phyloP scores from a whole-genome alignment of 805 yeast species.

The Citeromyces matritensis region DNA sequence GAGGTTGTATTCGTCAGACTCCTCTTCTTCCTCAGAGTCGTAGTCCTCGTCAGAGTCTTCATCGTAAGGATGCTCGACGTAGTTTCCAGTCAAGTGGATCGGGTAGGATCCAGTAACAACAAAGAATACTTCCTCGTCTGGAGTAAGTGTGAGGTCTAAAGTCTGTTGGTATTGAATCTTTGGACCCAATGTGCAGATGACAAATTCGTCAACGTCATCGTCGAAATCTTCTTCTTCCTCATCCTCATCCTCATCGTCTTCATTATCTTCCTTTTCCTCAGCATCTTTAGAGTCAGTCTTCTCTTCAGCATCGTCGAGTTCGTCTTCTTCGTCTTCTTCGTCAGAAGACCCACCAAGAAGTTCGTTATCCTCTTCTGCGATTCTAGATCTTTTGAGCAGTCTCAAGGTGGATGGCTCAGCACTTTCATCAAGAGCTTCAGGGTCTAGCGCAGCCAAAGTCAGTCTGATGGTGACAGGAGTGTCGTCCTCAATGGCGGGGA shows the following conservation, averaged over 20 bases:
- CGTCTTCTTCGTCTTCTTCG: conserved; percentile 21
- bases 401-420: conserved; percentile 81
- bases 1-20: conserved; percentile 44
- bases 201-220: conserved; percentile 70
- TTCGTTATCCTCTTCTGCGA: conserved; percentile 23
- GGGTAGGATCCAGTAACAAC: conserved; percentile 95
- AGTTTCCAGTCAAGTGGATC: conserved; percentile 87
- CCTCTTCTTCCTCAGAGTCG: conserved; percentile 28
- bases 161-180: conserved; percentile 76
- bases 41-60: conserved; percentile 35
- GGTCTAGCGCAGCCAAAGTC: conserved; percentile 93
- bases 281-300: conserved; percentile 15
- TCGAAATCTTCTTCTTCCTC: conserved; percentile 50
- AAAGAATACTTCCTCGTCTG: conserved; percentile 88
- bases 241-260: conserved; percentile 35
- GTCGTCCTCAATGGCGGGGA: conserved; percentile 74
- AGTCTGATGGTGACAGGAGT: conserved; percentile 82
- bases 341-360: conserved; percentile 27
- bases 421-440: conserved; percentile 69
- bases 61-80: conserved; percentile 90
- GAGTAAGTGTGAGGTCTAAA: conserved; percentile 75
- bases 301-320: conserved; percentile 15
- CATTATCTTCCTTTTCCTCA: conserved; percentile 30
- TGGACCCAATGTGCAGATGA: conserved; percentile 86
- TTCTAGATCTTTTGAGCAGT: conserved; percentile 57